These are phyloP conservation scores for Aspergillus bertholletiae DNA, from an alignment of 495 filamentous ascomycete genomes.

Conservation along the genomic window DNA sequence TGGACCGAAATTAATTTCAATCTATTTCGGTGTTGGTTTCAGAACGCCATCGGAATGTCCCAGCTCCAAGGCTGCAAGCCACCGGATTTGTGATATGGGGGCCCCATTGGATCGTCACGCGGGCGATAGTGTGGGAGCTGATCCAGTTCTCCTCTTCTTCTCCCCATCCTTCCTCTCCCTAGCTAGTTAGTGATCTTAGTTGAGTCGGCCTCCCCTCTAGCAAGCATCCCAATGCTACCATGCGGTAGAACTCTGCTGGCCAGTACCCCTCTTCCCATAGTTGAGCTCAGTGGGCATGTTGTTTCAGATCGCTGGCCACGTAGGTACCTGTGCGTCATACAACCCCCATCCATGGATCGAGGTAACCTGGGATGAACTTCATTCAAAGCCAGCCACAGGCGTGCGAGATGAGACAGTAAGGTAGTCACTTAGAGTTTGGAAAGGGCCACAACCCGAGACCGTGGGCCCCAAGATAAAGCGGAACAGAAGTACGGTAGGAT, in stretches of 20 bases:
- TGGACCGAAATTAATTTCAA: background rate
- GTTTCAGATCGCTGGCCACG: background rate
- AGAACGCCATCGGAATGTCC: background rate
- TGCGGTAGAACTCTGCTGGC: background rate
- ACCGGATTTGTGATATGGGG: background rate
- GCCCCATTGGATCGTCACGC: background rate
- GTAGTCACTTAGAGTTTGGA: background rate
- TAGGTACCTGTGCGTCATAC: background rate
- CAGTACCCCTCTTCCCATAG: background rate
- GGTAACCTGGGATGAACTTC: background rate
- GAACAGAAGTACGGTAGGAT: background rate
- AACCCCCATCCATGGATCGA: background rate
- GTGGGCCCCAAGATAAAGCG: background rate
- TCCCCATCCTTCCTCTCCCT: background rate
- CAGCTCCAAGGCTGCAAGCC: background rate
- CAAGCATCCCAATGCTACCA: background rate
- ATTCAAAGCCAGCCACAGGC: background rate
- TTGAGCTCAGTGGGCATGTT: background rate
- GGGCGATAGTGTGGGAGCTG: background rate
- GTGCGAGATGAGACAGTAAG: background rate
- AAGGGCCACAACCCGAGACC: background rate
- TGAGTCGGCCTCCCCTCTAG: background rate
- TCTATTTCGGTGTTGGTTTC: background rate
- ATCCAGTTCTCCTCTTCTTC: background rate
- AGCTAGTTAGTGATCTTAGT: background rate